Conservation (phyloP, 495 filamentous ascomycete genomes). For the Penicillium goetzii region DNA sequence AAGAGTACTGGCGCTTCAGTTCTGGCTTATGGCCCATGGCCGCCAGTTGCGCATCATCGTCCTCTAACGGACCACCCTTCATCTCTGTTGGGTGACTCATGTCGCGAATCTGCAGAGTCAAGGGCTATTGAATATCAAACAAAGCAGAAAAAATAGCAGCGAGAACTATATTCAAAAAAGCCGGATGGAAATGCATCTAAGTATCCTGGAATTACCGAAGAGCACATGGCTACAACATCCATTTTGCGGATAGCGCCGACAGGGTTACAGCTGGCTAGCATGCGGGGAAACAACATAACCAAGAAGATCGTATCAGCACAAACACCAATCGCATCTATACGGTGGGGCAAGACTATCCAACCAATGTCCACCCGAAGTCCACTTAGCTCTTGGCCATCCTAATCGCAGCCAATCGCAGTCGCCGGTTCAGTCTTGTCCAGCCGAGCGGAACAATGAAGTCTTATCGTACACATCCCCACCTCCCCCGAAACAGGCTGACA, state of each 20-base stretch:
- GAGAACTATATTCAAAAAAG: not conserved
- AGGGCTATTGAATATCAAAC: not conserved
- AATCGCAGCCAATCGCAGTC: constrained; percentile 9
- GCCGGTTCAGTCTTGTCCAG: not conserved
- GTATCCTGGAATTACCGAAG: constrained; percentile 12
- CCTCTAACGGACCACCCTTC: constrained; percentile 29
- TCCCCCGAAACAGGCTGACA: not conserved
- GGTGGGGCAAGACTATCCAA: not conserved
- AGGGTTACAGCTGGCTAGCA: constrained; percentile 23
- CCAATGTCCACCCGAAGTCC: not conserved
- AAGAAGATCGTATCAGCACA: constrained; percentile 12
- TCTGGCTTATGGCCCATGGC: constrained; percentile 64
- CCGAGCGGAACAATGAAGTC: not conserved
- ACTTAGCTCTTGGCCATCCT: not conserved
- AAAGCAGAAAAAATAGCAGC: not conserved
- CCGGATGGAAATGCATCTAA: constrained; percentile 10
- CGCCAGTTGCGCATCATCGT: constrained; percentile 54
- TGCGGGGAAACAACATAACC: constrained; percentile 17
- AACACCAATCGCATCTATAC: constrained; percentile 14
- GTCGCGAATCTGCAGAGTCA: not conserved
- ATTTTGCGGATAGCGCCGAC: constrained; percentile 22
- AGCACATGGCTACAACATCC: constrained; percentile 17
- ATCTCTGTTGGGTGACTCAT: not conserved
- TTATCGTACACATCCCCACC: constrained; percentile 8
- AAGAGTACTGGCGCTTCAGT: constrained; percentile 57